A percentile compares a stretch with the other conserved stretches of the same genome.
Evolutionary conservation across 1,284 basidiomycete species (phyloP).

Genomic region (Anthracocystis walkeri): DNA sequence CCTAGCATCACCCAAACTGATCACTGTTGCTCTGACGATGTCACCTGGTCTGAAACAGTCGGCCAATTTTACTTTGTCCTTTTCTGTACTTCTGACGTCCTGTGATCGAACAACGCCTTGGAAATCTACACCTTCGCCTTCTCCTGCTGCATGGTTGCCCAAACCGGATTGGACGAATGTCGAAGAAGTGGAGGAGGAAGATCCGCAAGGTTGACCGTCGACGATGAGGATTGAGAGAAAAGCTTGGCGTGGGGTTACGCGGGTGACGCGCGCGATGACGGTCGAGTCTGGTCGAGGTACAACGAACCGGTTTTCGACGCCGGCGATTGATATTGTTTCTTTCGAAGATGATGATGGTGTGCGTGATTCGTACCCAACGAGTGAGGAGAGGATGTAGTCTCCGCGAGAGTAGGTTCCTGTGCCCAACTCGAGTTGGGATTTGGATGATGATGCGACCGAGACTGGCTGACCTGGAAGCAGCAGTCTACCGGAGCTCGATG

Average conservation of each 20-base stretch:
- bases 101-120: conserved; percentile 89
- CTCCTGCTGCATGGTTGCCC: conserved; percentile 66
- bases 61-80: conserved; percentile 89
- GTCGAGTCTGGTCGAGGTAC: conserved; percentile 58
- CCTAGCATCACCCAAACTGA: conserved; percentile 70
- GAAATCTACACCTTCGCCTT: conserved; percentile 74
- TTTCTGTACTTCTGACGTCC: conserved; percentile 83
- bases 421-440: conserved; percentile 39
- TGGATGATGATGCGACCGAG: conserved; percentile 10
- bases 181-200: conserved; percentile 29
- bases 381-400: conserved; percentile 56
- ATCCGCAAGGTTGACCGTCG: conserved; percentile 79
- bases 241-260: conserved; percentile 88
- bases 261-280: conserved; percentile 80
- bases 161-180: conserved; percentile 46
- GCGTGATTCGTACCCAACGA: conserved; percentile 52
- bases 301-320: conserved; percentile 52
- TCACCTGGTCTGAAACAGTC: conserved; percentile 97
- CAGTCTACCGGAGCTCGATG: conserved; percentile 18
- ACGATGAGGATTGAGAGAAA: conserved; percentile 88
- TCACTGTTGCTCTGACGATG: conserved; percentile 88
- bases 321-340: conserved; percentile 22
- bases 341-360: conserved; percentile 6
- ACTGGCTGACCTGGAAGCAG: conserved; percentile 59
- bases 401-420: conserved; percentile 56